Evolutionary conservation across 1,284 basidiomycete genomes (phyloP).

Genomic region (Rhizoctonia solani): DNA sequence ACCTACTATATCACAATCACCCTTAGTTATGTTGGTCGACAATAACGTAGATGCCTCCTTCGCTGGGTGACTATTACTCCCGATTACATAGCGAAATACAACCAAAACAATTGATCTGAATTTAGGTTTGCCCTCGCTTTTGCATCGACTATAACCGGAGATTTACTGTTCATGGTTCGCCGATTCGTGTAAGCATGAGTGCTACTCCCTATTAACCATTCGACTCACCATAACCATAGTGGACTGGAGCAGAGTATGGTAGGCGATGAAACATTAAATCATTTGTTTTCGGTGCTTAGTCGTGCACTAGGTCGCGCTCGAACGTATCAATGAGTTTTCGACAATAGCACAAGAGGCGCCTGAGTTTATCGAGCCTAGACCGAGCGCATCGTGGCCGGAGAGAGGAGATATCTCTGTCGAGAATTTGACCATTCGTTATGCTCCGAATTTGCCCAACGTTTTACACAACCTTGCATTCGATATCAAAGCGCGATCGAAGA

Average conservation of each 20-base stretch:
- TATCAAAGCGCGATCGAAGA: slow-evolving; percentile 64
- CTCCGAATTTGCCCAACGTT: slow-evolving; percentile 76
- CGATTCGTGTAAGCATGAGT: slow-evolving; percentile 39
- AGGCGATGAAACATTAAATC: slow-evolving; percentile 39
- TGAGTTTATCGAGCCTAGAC: slow-evolving; percentile 85
- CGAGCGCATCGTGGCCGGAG: slow-evolving; percentile 79
- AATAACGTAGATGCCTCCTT: slow-evolving; percentile 74
- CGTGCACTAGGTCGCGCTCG: slow-evolving; percentile 72
- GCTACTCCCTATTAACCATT: neutral
- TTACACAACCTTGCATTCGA: slow-evolving; percentile 82
- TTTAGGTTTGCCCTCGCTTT: slow-evolving; percentile 74
- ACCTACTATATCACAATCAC: neutral
- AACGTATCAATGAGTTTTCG: slow-evolving; percentile 89
- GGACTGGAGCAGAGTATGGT: slow-evolving; percentile 92
- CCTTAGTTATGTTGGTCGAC: slow-evolving; percentile 61
- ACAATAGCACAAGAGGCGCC: slow-evolving; percentile 76
- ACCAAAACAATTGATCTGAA: neutral
- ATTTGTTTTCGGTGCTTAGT: neutral
- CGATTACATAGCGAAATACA: neutral
- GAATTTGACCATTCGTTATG: slow-evolving; percentile 83
- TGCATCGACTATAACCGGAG: slow-evolving; percentile 71
- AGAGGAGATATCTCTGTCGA: slow-evolving; percentile 76
- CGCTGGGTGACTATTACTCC: slow-evolving; percentile 55
- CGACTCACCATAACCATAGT: neutral
- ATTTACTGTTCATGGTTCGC: slow-evolving; percentile 59